Conservation (phyloP, 345 rosid genomes). For the rapeseed (Brassica napus) region Da-Ae NC_063439.1:9943001-9943500, state of each 20-base stretch:
- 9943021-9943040: constrained; percentile 76
- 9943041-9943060: constrained; percentile 56
- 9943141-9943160: background rate
- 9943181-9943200: background rate
- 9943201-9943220: constrained; percentile 65
- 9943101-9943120: constrained; percentile 57
- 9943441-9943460: constrained; percentile 2
- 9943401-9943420: constrained; percentile 80
- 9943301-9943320: constrained; percentile 78
- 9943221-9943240: constrained; percentile 43
- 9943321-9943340: constrained; percentile 50
- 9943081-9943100: constrained; percentile 52
- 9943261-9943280: constrained; percentile 54
- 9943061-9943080: constrained; percentile 67
- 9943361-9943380: constrained; percentile 51
- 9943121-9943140: constrained; percentile 70
- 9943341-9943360: constrained; percentile 50
- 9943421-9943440: constrained; percentile 75
- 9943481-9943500: background rate
- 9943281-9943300: constrained; percentile 57
- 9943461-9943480: background rate
- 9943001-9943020: constrained; percentile 43
- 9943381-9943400: constrained; percentile 75
- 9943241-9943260: constrained; percentile 39
- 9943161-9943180: background rate